A percentile compares a stretch with the other conserved stretches of the same genome.
These are phyloP conservation scores for Geranium brycei DNA, from an alignment of 345 rosid genomes.

Conservation along the genomic window DNA sequence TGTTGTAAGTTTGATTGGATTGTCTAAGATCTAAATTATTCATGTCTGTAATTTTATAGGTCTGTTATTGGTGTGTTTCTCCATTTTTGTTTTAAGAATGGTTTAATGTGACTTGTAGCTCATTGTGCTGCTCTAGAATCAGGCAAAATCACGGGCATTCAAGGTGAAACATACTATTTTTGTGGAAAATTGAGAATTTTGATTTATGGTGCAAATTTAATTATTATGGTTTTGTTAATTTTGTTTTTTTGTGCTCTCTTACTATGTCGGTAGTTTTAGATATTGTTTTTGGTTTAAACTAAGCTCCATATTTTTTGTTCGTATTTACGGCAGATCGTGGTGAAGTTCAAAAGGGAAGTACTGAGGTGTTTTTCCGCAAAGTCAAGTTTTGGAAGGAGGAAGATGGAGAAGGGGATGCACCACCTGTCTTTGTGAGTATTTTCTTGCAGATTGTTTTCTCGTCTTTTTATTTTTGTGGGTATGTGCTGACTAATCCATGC, in stretches of 20 bases:
- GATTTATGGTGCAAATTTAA: no score
- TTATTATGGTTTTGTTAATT: no score
- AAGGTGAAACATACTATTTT: no score
- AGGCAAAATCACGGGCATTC: no score
- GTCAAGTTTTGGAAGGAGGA: constrained; percentile 98
- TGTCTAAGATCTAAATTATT: no score
- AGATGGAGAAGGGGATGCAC: constrained; percentile 59
- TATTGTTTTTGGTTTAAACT: neutral
- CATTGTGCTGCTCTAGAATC: no score
- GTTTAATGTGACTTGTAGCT: no score
- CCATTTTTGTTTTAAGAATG: no score
- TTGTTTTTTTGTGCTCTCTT: neutral
- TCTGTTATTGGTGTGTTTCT: no score
- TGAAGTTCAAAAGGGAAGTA: constrained; percentile 83
- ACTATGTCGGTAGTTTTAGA: neutral
- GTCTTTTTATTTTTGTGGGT: neutral
- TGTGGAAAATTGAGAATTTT: no score
- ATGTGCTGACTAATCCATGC: neutral
- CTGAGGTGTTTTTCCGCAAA: constrained; percentile 89
- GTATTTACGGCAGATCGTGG: constrained; percentile 46
- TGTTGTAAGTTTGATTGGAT: no score
- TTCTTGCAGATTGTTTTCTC: constrained; percentile 7
- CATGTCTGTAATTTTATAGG: no score
- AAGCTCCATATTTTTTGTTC: neutral
- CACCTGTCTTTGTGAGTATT: constrained; percentile 99